These are phyloP conservation scores for Misopates orontium DNA, from an alignment of 257 asterid species.

Conservation along the genomic window DNA sequence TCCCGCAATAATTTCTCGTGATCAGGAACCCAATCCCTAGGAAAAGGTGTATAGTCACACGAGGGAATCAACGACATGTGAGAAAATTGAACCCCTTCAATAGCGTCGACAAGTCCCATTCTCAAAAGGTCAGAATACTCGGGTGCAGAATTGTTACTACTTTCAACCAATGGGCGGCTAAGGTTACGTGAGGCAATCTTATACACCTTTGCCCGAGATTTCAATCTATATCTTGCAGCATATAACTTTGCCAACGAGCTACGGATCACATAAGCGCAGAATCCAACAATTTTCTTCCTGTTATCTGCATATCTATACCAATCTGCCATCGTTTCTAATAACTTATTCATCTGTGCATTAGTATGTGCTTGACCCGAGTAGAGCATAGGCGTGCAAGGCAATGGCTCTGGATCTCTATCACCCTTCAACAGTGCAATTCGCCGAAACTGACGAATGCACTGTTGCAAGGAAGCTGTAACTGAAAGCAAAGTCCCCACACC, in stretches of 20 bases:
- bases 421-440: conserved; percentile 76
- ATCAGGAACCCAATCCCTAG: conserved; percentile 85
- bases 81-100: conserved; percentile 90
- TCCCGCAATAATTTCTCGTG: conserved; percentile 77
- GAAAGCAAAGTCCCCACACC: conserved; percentile 95
- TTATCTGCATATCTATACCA: conserved; percentile 98
- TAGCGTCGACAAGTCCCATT: conserved; percentile 88
- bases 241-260: conserved; percentile 94
- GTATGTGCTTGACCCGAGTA: conserved; percentile 98
- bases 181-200: conserved; percentile 81
- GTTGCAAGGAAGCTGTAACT: conserved; percentile 81
- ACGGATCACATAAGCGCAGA: conserved; percentile 89
- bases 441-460: conserved; percentile 81
- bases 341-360: conserved; percentile 90
- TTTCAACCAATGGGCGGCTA: conserved; percentile 76
- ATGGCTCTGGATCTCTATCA: conserved; percentile 90
- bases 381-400: conserved; percentile 95
- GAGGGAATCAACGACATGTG: conserved; percentile 76
- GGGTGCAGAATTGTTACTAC: conserved; percentile 79
- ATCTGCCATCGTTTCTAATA: conserved; percentile 91
- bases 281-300: conserved; percentile 83
- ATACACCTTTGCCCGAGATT: conserved; percentile 95
- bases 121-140: conserved; percentile 94
- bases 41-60: conserved; percentile 90
- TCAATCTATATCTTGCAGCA: conserved; percentile 90